Conservation (phyloP, 805 yeast species). For the Saccharomycopsis amapae region DNA sequence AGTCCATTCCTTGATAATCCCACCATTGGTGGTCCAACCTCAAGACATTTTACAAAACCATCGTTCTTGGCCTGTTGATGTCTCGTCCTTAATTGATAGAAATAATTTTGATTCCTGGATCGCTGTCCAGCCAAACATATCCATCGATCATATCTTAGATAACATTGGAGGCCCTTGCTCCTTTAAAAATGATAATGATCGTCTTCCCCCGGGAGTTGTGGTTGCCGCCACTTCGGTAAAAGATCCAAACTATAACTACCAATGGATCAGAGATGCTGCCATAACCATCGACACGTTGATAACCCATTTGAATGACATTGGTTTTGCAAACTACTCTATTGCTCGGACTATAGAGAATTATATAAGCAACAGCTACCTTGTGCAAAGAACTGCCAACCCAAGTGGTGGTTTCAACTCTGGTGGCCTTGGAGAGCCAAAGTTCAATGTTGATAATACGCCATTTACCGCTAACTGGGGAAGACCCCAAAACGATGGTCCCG, state of each 20-base stretch:
- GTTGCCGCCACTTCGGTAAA: constrained; percentile 75
- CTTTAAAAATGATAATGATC: constrained; percentile 23
- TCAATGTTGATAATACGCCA: constrained; percentile 54
- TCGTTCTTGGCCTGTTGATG: too few relatives aligned
- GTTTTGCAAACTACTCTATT: constrained; percentile 25
- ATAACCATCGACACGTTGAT: constrained; percentile 64
- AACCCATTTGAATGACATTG: constrained; percentile 42
- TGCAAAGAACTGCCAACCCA: constrained; percentile 64
- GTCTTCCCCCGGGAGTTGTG: constrained; percentile 59
- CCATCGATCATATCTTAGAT: constrained; percentile 37
- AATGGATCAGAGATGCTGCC: constrained; percentile 90
- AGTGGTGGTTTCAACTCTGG: constrained; percentile 52
- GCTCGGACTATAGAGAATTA: constrained; percentile 47
- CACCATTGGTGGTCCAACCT: too few relatives aligned
- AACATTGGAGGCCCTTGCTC: constrained; percentile 41
- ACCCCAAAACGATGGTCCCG: constrained; percentile 95
- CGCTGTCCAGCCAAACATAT: constrained; percentile 32
- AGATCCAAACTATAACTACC: constrained; percentile 76
- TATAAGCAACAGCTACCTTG: constrained; percentile 44
- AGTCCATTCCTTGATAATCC: too few relatives aligned
- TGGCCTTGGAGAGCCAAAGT: constrained; percentile 90
- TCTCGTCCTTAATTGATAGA: constrained; percentile 6
- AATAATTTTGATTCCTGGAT: constrained; percentile 40
- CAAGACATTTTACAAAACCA: constrained; percentile 1
- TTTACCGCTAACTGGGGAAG: constrained; percentile 79